phyloP scores from a whole-genome alignment of 768 basidiomycete species.

The Psilocybe sp. region DNA sequence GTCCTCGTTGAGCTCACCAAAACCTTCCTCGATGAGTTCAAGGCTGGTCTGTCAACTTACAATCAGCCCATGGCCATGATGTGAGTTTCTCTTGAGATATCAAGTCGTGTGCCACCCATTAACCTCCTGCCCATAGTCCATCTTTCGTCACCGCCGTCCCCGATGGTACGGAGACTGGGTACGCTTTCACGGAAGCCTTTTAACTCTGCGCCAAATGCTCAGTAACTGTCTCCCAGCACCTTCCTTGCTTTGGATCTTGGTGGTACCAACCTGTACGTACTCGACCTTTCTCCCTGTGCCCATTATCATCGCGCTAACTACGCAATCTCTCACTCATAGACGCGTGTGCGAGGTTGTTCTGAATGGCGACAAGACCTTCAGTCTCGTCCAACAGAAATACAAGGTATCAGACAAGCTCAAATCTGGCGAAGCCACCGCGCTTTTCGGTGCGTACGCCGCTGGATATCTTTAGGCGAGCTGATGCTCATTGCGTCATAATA shows the following conservation, averaged over 20 bases:
- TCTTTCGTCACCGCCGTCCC: constrained; percentile 96
- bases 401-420: constrained; percentile 93
- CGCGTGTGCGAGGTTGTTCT: constrained; percentile 94
- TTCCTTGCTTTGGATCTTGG: constrained; percentile 97
- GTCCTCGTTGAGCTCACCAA: constrained; percentile 67
- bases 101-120: background rate
- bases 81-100: constrained; percentile 34
- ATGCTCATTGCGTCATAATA: constrained; percentile 5
- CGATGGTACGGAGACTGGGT: constrained; percentile 93
- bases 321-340: constrained; percentile 35
- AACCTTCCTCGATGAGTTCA: constrained; percentile 80
- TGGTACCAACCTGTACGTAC: constrained; percentile 90
- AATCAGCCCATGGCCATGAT: constrained; percentile 92
- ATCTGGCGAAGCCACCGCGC: constrained; percentile 80
- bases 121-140: constrained; percentile 50
- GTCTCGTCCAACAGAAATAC: constrained; percentile 92
- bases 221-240: constrained; percentile 51
- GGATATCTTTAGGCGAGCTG: constrained; percentile 7
- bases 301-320: constrained; percentile 2
- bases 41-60: constrained; percentile 68
- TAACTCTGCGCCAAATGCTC: constrained; percentile 2
- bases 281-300: background rate
- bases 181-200: constrained; percentile 10
- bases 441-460: constrained; percentile 65
- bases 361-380: constrained; percentile 87